These are phyloP conservation scores for Cytospora mali DNA, from an alignment of 2,329 filamentous ascomycete genomes.

Conservation along the genomic window DNA sequence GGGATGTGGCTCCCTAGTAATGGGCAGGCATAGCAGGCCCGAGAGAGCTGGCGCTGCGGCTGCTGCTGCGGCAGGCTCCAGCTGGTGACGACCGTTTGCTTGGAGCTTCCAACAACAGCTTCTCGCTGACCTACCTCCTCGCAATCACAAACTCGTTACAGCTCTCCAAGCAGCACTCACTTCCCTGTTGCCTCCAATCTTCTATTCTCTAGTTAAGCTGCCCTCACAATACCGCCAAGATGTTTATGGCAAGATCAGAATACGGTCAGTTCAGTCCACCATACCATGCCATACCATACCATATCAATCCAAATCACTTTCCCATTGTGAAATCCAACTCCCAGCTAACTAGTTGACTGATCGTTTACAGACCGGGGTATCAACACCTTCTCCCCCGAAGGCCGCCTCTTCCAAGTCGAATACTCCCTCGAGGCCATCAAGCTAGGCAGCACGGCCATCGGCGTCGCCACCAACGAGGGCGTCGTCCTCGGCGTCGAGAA, in stretches of 20 bases:
- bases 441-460: constrained; percentile 96
- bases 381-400: constrained; percentile 99
- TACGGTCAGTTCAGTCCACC: constrained; percentile 71
- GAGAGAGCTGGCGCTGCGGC: constrained; percentile 3
- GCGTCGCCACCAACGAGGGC: constrained; percentile 91
- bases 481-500: constrained; percentile 98
- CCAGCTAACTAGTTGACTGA: constrained; percentile 25
- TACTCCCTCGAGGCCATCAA: constrained; percentile 99
- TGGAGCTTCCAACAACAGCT: constrained; percentile 26
- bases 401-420: constrained; percentile 99
- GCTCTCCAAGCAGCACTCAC: not conserved
- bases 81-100: constrained; percentile 35
- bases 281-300: constrained; percentile 8
- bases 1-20: constrained; percentile 9
- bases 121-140: constrained; percentile 1
- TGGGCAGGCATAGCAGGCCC: not conserved
- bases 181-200: not conserved
- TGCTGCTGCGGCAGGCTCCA: constrained; percentile 18
- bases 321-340: constrained; percentile 38
- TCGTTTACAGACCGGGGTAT: constrained; percentile 83
- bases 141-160: constrained; percentile 5
- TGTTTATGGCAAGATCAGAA: constrained; percentile 99
- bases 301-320: constrained; percentile 30
- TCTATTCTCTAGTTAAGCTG: not conserved
- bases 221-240: constrained; percentile 59